Conservation (phyloP, 768 basidiomycete genomes). For the Hortiboletus flavorubellus region DNA sequence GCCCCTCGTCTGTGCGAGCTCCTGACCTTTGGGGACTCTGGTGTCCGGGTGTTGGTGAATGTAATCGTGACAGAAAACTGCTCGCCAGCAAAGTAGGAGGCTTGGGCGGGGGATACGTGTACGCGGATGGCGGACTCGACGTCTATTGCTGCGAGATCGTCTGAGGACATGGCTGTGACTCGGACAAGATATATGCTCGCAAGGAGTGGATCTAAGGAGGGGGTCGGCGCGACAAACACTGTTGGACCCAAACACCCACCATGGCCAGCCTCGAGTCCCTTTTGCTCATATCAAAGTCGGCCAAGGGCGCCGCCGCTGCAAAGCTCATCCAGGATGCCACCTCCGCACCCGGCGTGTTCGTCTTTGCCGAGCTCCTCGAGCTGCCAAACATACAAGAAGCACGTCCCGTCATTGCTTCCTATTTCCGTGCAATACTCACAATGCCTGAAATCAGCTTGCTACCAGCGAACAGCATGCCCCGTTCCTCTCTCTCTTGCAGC, state of each 20-base stretch:
- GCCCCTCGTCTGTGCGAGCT: constrained; percentile 63
- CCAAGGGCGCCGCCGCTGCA: constrained; percentile 89
- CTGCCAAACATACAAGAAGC: constrained; percentile 84
- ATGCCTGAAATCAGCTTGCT: constrained; percentile 50
- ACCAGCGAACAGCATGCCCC: constrained; percentile 60
- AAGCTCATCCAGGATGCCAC: constrained; percentile 86
- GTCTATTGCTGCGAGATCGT: constrained; percentile 14
- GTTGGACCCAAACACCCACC: constrained; percentile 19
- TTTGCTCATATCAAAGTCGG: constrained; percentile 85
- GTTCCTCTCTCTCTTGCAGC: constrained; percentile 63
- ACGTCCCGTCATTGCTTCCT: constrained; percentile 15
- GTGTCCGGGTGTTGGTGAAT: constrained; percentile 76
- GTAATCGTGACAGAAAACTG: constrained; percentile 79
- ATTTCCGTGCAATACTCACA: not conserved
- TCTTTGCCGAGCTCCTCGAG: constrained; percentile 87
- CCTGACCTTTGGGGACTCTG: constrained; percentile 36
- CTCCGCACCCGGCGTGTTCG: constrained; percentile 85
- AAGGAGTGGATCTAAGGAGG: not conserved
- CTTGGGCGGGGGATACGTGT: constrained; percentile 73
- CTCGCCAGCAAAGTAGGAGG: constrained; percentile 93
- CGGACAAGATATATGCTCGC: not conserved
- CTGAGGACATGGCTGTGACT: constrained; percentile 14
- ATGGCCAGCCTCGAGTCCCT: constrained; percentile 77
- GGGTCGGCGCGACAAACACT: not conserved
- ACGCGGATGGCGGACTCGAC: constrained; percentile 58